These are phyloP conservation scores for Pichia sp. DNA, from an alignment of 1,139 yeast species.

Conservation along the genomic window DNA sequence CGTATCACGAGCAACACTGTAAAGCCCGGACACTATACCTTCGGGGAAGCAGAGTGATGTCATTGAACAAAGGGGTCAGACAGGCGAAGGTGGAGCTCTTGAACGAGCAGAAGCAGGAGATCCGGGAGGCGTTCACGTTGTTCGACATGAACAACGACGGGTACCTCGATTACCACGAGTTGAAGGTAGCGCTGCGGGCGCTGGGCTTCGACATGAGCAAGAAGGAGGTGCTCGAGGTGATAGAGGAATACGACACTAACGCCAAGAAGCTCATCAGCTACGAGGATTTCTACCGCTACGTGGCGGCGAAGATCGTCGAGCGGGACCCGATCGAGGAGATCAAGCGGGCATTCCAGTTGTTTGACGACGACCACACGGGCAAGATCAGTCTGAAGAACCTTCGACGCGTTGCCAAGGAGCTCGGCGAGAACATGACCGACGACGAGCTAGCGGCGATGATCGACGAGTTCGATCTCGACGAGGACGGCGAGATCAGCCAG, in stretches of 20 bases:
- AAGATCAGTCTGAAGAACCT: slow-evolving; percentile 78
- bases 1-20: too few species aligned
- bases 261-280: slow-evolving; percentile 69
- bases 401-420: slow-evolving; percentile 84
- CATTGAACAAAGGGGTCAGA: slow-evolving; percentile 31
- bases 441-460: slow-evolving; percentile 96
- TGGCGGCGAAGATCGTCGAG: slow-evolving; percentile 71
- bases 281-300: slow-evolving; percentile 76
- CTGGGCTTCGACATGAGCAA: slow-evolving; percentile 85
- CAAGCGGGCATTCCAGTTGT: slow-evolving; percentile 80
- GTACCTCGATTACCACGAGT: slow-evolving; percentile 83
- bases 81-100: slow-evolving; percentile 59
- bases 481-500: slow-evolving; percentile 91
- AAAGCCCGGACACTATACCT: too few species aligned
- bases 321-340: slow-evolving; percentile 94
- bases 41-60: not conserved
- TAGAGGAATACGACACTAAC: slow-evolving; percentile 77
- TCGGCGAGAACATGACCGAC: slow-evolving; percentile 89
- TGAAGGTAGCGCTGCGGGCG: slow-evolving; percentile 88
- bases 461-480: slow-evolving; percentile 94
- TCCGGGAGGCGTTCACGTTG: slow-evolving; percentile 85
- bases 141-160: slow-evolving; percentile 95
- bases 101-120: slow-evolving; percentile 89
- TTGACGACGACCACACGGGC: slow-evolving; percentile 88
- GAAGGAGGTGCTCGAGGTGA: slow-evolving; percentile 72